Conservation (phyloP, 352 stramenopile species). For the Phytopythium mirpurense region DNA sequence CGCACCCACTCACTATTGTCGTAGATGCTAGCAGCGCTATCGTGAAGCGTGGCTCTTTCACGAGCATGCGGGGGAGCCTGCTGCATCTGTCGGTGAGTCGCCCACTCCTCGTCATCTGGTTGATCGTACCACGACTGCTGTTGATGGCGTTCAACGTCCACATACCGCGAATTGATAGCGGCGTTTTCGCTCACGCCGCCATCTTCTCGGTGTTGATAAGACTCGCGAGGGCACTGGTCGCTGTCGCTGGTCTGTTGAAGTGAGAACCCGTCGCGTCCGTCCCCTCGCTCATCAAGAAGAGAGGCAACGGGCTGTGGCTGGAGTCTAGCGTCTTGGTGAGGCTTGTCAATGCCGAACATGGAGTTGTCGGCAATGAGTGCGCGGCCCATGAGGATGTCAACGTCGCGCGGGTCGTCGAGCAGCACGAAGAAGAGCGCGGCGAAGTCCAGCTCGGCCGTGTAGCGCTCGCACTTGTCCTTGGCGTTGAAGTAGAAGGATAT, state of each 20-base stretch:
- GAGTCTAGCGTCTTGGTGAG: not conserved
- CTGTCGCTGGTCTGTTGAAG: too few relatives aligned
- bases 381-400: constrained; percentile 25
- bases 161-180: not conserved
- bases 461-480: constrained; percentile 19
- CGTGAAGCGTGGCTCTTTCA: not conserved
- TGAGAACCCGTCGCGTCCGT: too few relatives aligned
- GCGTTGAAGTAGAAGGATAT: constrained; percentile 37
- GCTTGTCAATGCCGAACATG: constrained; percentile 12
- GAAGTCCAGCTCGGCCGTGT: constrained; percentile 33
- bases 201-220: too few relatives aligned
- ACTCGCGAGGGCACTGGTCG: too few relatives aligned
- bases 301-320: too few relatives aligned
- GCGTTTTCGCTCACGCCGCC: not conserved
- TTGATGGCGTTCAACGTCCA: not conserved
- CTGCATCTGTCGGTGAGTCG: not conserved
- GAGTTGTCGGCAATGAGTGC: constrained; percentile 33
- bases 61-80: not conserved
- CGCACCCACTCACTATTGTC: not conserved
- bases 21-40: not conserved
- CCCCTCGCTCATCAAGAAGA: too few relatives aligned
- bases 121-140: too few relatives aligned
- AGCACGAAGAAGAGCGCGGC: constrained; percentile 26
- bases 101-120: too few relatives aligned
- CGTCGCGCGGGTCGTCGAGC: constrained; percentile 22